These are phyloP conservation scores for Poa annua DNA, from an alignment of 176 grass and related monocot genomes.

Conservation along the genomic window DNA sequence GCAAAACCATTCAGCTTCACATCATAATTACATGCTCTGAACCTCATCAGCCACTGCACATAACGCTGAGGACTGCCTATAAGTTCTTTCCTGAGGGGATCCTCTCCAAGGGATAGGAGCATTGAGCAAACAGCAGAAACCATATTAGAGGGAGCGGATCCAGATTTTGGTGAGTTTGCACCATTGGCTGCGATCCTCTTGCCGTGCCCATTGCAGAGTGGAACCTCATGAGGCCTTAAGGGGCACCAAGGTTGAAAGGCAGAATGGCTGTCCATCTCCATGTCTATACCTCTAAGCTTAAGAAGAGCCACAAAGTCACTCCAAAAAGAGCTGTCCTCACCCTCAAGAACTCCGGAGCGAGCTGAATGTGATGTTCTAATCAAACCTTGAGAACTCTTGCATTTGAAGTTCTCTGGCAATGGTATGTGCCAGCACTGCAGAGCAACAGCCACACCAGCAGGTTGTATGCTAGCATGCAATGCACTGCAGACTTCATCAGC, in stretches of 20 bases:
- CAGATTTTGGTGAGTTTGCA: conserved; percentile 36
- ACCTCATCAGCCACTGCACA: conserved; percentile 87
- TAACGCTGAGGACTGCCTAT: conserved; percentile 71
- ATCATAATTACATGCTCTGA: conserved; percentile 61
- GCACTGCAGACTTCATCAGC: conserved; percentile 78
- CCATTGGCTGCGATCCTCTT: conserved; percentile 47
- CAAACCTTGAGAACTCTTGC: conserved; percentile 61
- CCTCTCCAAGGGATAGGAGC: conserved; percentile 76
- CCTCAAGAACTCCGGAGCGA: conserved; percentile 74
- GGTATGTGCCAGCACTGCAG: conserved; percentile 84
- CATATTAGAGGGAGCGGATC: conserved; percentile 55
- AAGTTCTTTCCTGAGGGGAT: conserved; percentile 84
- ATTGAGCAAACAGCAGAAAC: conserved; percentile 72
- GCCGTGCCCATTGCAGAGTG: conserved; percentile 47
- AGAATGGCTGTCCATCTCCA: conserved; percentile 47
- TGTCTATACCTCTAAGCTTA: conserved; percentile 65
- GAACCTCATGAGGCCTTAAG: conserved; percentile 52
- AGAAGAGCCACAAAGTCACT: conserved; percentile 77
- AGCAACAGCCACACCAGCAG: conserved; percentile 87
- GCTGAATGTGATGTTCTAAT: conserved; percentile 58
- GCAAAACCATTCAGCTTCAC: conserved; percentile 55
- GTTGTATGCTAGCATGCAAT: conserved; percentile 72
- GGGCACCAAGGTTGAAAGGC: conserved; percentile 70
- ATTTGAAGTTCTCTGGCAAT: conserved; percentile 74
- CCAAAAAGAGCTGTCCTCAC: conserved; percentile 66